Base-by-base conservation (phyloP, 768 basidiomycete genomes). In the Mycena pura region DNA sequence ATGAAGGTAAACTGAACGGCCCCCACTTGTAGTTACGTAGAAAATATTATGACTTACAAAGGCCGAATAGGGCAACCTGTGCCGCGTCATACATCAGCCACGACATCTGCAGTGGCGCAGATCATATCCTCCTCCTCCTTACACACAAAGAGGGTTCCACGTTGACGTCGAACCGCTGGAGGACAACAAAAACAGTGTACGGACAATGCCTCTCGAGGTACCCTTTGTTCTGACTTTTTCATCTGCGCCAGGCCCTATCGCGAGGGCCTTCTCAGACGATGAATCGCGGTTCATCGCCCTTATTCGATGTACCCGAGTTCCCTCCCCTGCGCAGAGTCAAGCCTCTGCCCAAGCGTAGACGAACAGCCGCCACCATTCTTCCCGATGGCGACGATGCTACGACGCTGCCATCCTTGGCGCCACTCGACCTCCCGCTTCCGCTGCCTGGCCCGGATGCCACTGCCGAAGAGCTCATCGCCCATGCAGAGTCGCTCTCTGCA, bases 271-370 rank as follows among this genome's bases (percentile, higher is more conserved):
- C 19, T 19, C 10, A 60, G 69, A 69, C 68, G 50, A 87, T 87
- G 86, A 82, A 85, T 73, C 78, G 80, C 66, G 78, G 77, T 69
- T 73, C 83, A 67, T 83, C 87, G 53, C 84, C 87, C 51, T 77
- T 85, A 65, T 87, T 88, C 77, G 88, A 89, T 75, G 77, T 81
- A 57, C 82, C 87, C 65, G 87, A 89, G 69, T 84, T 87, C 71
- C 84, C 85, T 40, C 73, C 83, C 36, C 76, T 86, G 51, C 82
- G 91, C 66, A 80, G 86, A 63, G 82, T 92, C 68, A 92, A 91
- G 71, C 91, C 92, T 38, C 81, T 92, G 39, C 91, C 92, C 25
- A 92, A 91, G 77, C 84, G 91, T 65, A 82, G 87, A 62, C 85
- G 88, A 61, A 87, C 84, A 24, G 78, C 80, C 41, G 76, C 72